Percentiles rank a stretch among this genome's conserved stretches.
These are phyloP conservation scores for Echria macrotheca DNA, from an alignment of 495 filamentous ascomycete species.

Conservation along the genomic window DNA sequence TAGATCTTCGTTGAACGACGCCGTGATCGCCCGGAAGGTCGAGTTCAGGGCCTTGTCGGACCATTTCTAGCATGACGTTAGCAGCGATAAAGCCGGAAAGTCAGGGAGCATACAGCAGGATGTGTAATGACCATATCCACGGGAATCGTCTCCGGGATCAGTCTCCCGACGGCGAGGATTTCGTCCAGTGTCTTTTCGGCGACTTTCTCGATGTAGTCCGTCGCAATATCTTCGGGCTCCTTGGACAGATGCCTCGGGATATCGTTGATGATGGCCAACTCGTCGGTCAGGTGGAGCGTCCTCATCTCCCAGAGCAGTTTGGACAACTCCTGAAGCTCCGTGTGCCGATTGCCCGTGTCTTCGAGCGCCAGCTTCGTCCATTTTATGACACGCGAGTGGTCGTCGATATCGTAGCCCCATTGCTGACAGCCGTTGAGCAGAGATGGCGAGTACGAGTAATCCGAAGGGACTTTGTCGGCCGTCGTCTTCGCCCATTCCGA, in stretches of 20 bases:
- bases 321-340: conserved; percentile 14
- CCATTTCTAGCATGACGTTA: conserved; percentile 25
- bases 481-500: conserved; percentile 19
- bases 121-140: conserved; percentile 32
- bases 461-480: conserved; percentile 26
- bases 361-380: conserved; percentile 32
- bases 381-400: conserved; percentile 24
- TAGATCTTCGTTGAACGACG: conserved; percentile 17
- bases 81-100: background rate
- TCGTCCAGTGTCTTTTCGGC: conserved; percentile 19
- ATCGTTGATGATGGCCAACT: conserved; percentile 16
- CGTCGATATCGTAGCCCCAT: conserved; percentile 32
- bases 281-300: conserved; percentile 12
- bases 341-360: conserved; percentile 8
- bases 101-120: conserved; percentile 23
- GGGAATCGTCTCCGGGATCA: conserved; percentile 14
- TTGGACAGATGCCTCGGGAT: conserved; percentile 28
- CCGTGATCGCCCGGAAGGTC: conserved; percentile 27
- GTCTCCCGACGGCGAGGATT: conserved; percentile 10
- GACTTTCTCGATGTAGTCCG: conserved; percentile 26
- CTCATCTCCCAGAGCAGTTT: conserved; percentile 19
- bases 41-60: conserved; percentile 28
- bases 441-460: conserved; percentile 25
- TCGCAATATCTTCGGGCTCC: conserved; percentile 28
- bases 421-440: conserved; percentile 17